Conservation (phyloP, 768 basidiomycete species). For the Mrakia blollopis region DNA sequence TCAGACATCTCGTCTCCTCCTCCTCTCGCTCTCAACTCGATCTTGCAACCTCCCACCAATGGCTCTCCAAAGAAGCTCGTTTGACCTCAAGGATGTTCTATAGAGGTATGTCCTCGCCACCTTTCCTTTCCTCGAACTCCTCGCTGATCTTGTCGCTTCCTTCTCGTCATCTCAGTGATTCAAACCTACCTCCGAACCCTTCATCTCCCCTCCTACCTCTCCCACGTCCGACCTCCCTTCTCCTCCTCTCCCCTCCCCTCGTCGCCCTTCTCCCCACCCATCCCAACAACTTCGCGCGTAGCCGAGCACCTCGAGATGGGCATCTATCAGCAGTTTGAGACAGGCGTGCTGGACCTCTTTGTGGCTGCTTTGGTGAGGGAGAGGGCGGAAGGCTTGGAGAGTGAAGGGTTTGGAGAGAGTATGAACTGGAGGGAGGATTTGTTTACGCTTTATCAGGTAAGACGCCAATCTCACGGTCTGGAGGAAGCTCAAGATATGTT, state of each 20-base stretch:
- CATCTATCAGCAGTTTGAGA: neutral
- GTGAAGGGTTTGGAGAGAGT: conserved; percentile 3
- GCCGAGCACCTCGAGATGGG: too few relatives aligned
- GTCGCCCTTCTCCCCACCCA: neutral
- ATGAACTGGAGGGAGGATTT: conserved; percentile 25
- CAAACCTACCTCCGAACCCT: conserved; percentile 15
- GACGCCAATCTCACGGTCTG: neutral
- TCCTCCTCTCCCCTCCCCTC: neutral
- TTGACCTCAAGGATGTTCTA: conserved; percentile 1
- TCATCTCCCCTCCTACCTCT: conserved; percentile 4
- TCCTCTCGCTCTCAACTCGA: neutral
- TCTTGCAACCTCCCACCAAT: neutral
- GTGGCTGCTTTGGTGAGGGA: conserved; percentile 7
- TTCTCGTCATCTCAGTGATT: neutral
- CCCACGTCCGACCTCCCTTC: conserved; percentile 20
- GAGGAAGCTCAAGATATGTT: neutral
- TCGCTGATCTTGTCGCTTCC: neutral
- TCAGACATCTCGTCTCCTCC: neutral
- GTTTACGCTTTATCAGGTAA: conserved; percentile 20
- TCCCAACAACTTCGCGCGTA: too few relatives aligned
- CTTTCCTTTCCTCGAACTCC: neutral
- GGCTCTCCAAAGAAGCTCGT: conserved; percentile 3
- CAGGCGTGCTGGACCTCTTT: conserved; percentile 10
- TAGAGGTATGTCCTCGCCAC: neutral
- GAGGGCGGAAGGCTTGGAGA: conserved; percentile 5